Evolutionary conservation across 371 early-diverging fungal species (phyloP), one percentile per base, ranked within the genome.

Genomic region (Lichtheimia corymbifera): DNA sequence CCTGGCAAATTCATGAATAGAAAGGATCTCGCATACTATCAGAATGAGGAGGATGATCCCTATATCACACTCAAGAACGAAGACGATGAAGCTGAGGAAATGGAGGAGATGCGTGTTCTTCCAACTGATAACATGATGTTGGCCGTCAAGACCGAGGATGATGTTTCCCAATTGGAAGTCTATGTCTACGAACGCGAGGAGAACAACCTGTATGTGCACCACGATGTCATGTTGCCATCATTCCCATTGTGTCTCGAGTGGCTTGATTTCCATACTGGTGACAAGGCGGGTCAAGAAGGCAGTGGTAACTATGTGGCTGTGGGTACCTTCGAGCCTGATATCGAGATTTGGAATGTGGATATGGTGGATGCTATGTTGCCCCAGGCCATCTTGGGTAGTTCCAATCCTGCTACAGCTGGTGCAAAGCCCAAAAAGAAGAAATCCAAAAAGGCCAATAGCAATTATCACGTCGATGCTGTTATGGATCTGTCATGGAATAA

Each of bases 321-420:
- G 44, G 98, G 95, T 44, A 96, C 97, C 7, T 96, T 97, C 77
- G 94, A 96, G 58, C 95, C 97, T 5, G 90, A 91, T 69, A 95
- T 99, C 59, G 98, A 99, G 72, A 94, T 98, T 58, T 99, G 99
- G 99, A 91, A 98, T 74, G 72, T 97, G 61, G 97, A 99, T 66
- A 80, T 85, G 1, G 69, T 96, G 35, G 98, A 99, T 67, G 80
- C 88, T 30, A 87, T 93, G 83, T 92, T 91, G 70, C 99, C 99
- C 5, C 88, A 93, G 55, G 84, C 91, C 20, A 90, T 97, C 27
- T 82, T 98, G 1, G 98, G 98, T 13, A 82, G 84, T 25, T 27
- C 25, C 14, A 42, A 28, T 17, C 40, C 40, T 47, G 47, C n/a
- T 6, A 22, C 3, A 15, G n/a, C 54, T 22, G 28, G 53, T 40